Percentiles rank a stretch among this genome's conserved stretches.
Evolutionary conservation across 2,329 filamentous ascomycete genomes (phyloP).

Genomic region (Xylaria sp.): DNA sequence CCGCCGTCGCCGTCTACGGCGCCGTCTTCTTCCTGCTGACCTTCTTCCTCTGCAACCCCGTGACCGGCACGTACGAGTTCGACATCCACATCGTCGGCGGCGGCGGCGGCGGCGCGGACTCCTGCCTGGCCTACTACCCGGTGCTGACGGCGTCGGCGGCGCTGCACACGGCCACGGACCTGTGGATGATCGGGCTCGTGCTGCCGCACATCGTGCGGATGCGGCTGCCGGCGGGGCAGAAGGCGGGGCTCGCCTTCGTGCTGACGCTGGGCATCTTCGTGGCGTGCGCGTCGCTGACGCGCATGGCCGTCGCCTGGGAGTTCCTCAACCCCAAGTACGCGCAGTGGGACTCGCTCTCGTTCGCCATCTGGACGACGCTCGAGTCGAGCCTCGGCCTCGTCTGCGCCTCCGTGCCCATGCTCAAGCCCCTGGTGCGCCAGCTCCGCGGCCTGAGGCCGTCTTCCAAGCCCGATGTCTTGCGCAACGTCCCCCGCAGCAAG

Average conservation of each 20-base stretch:
- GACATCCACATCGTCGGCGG: too few species aligned
- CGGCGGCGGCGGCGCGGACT: too few species aligned
- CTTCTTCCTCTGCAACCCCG: slow-evolving; percentile 24
- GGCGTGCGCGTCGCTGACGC: slow-evolving; percentile 22
- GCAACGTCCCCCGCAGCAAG: slow-evolving; percentile 20
- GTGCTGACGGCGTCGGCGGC: slow-evolving; percentile 24
- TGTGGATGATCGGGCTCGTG: slow-evolving; percentile 23
- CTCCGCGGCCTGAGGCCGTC: slow-evolving; percentile 20
- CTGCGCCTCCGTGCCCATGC: slow-evolving; percentile 24
- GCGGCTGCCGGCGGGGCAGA: slow-evolving; percentile 20
- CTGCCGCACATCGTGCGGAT: slow-evolving; percentile 25
- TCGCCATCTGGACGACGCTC: slow-evolving; percentile 25
- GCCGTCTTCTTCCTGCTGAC: slow-evolving; percentile 24
- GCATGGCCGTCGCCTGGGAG: slow-evolving; percentile 25
- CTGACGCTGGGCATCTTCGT: slow-evolving; percentile 25
- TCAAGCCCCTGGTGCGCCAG: slow-evolving; percentile 21
- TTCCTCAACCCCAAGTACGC: slow-evolving; percentile 25
- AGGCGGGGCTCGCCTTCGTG: slow-evolving; percentile 21
- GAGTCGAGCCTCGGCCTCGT: slow-evolving; percentile 23
- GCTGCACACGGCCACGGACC: slow-evolving; percentile 18
- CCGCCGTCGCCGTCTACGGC: slow-evolving; percentile 17
- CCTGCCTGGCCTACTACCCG: slow-evolving; percentile 20
- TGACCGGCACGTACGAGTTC: slow-evolving; percentile 16
- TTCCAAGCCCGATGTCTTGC: slow-evolving; percentile 15
- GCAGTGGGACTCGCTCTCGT: slow-evolving; percentile 22